These are phyloP conservation scores for Peronospora destructor DNA, from an alignment of 352 stramenopile genomes.

Conservation along the genomic window DNA sequence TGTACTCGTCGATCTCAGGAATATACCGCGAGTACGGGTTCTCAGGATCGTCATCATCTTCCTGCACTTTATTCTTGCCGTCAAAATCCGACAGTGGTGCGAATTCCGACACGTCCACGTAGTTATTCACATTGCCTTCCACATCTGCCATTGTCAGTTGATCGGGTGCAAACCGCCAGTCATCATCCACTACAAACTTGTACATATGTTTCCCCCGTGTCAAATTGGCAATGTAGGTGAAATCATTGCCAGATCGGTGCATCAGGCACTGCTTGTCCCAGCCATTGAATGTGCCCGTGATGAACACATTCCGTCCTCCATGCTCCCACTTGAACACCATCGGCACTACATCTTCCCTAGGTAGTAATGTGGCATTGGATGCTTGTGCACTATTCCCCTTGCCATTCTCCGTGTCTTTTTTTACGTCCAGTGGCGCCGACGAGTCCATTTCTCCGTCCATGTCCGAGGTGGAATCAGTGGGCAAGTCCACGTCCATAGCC, in stretches of 20 bases:
- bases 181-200: slow-evolving; percentile 99
- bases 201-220: slow-evolving; percentile 97
- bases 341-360: slow-evolving; percentile 51
- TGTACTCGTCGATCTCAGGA: slow-evolving; percentile 98
- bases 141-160: slow-evolving; percentile 97
- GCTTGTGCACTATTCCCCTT: slow-evolving; percentile 28
- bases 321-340: slow-evolving; percentile 99
- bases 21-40: slow-evolving; percentile 94
- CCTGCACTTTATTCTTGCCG: slow-evolving; percentile 31
- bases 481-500: slow-evolving; percentile 64
- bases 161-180: slow-evolving; percentile 94
- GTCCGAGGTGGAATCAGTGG: slow-evolving; percentile 27
- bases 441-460: slow-evolving; percentile 22
- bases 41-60: slow-evolving; percentile 74
- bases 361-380: slow-evolving; percentile 8
- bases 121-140: slow-evolving; percentile 99
- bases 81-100: slow-evolving; percentile 76
- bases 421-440: slow-evolving; percentile 21
- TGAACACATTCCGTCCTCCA: slow-evolving; percentile 93
- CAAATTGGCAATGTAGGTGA: slow-evolving; percentile 99
- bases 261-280: slow-evolving; percentile 99
- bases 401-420: slow-evolving; percentile 20
- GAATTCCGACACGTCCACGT: slow-evolving; percentile 99
- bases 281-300: slow-evolving; percentile 99
- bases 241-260: slow-evolving; percentile 98